Base-by-base conservation (phyloP, 2,329 filamentous ascomycete genomes). In the Leptosphaerulina australis region DNA sequence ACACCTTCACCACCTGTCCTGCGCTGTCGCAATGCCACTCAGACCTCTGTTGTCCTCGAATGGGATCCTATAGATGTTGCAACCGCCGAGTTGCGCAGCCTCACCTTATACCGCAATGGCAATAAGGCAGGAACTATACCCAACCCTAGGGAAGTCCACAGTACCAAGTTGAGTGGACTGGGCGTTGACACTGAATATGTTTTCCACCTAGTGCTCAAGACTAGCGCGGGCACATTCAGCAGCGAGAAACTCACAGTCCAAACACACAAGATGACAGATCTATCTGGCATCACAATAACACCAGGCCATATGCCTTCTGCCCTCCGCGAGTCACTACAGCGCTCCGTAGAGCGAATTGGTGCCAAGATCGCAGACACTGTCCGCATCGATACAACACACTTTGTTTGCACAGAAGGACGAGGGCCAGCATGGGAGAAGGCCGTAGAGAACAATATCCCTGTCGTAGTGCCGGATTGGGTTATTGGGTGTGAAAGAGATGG, bases 261-360 rank as follows among this genome's bases (percentile, higher is more conserved):
- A 67, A 99, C 94, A 35, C 94, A 99, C 79, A 96, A 97, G 79
- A 97, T 99, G 92, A 97, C 93, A 29, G 92, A 99, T 72, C 80
- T 99, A 41, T 92, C 88, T 60, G 94, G 94, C 50, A 92, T 99
- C 73, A 97, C 93, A 18, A 89, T 99, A 63, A 96, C 93, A 2
- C 88, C 91, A 0, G 94, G 94, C 40, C 83, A 96, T 62, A 81
- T 99, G 74, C 89, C 92, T 2, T 79, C 83, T 6, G 78, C 86
- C 44, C 79, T 87, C 46, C 86, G 85, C 68, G 90, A 96, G 60
- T 86, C 82, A 55, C 81, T 99, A 15, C 80, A 82, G 36, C 81
- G 81, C 35, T 90, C 92, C 1, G 84, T 97, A 26, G 87, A 94
- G 67, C 83, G 91, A 60, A 96, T 99, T 63, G 94, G 94, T 38